Evolutionary conservation across 2,329 filamentous ascomycete genomes (phyloP), one percentile per base, ranked within the genome.

Genomic region (Neocucurbitaria cava): DNA sequence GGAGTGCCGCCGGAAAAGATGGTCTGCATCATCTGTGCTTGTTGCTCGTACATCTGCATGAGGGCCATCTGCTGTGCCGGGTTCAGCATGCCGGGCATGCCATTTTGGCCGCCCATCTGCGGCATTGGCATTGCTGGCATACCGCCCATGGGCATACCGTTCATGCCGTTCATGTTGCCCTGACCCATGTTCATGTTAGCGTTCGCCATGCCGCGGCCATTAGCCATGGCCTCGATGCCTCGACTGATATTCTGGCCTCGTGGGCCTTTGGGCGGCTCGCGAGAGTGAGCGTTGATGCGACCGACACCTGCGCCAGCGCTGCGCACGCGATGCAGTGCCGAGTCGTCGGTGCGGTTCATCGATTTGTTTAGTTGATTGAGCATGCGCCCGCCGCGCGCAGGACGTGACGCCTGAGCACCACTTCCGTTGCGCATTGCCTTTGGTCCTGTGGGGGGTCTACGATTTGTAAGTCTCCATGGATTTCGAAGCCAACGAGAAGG

Each of bases 391-490:
- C 65, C 62, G 63, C 91, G 87, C 54, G 67, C 77, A 49, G 72
- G 77, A 49, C 49, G 68, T 20, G 51, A 52, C 56, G 61, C 52
- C 48, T 64, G 61, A 17, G 59, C 49, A 24, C 68, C 70, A 65
- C 80, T 85, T 47, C 86, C 86, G 73, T 89, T 91, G 70, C 95
- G 90, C 92, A 98, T 96, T 30, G 93, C 92, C 75, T 93, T 95
- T 17, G 95, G 95, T 52, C 94, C 95, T 46, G 92, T 98, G 9
- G 95, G 95, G 70, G n/a, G n/a, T n/a, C 94, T 97, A 69, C n/a
- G n/a, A 24, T 17, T n/a, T 50, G 61, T 73, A 58, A 72, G 70
- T 36, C 4, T 26, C 7, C 21, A 35, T 18, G 46, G 26, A 8
- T 7, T 3, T 35, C 17, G 49, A 24, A 33, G 31, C 41, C 38